A percentile compares a stretch with the other conserved stretches of the same genome.
phyloP scores from a whole-genome alignment of 1,284 basidiomycete genomes.

The Albatrellus sp. region DNA sequence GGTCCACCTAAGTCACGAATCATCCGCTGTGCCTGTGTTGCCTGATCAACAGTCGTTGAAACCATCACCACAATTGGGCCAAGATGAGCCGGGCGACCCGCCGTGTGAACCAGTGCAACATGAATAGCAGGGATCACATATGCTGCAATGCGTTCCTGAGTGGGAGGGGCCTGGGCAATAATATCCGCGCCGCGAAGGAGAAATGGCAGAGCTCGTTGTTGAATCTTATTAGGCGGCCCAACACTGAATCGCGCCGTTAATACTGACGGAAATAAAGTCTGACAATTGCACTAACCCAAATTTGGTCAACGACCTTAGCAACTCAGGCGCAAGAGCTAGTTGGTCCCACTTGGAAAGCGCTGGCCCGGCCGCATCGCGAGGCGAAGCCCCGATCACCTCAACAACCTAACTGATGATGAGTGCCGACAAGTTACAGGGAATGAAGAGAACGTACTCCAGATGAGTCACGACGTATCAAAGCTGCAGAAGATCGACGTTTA shows the following conservation, averaged over 20 bases:
- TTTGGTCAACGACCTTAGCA: slow-evolving; percentile 81
- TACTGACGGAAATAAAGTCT: slow-evolving; percentile 1
- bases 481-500: slow-evolving; percentile 66
- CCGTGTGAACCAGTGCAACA: slow-evolving; percentile 57
- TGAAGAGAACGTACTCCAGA: slow-evolving; percentile 39
- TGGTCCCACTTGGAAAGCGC: slow-evolving; percentile 96
- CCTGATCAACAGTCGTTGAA: slow-evolving; percentile 96
- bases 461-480: slow-evolving; percentile 62
- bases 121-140: slow-evolving; percentile 93
- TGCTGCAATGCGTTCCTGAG: slow-evolving; percentile 94
- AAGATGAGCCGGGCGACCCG: slow-evolving; percentile 40
- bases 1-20: slow-evolving; percentile 88
- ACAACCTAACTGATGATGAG: slow-evolving; percentile 35
- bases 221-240: slow-evolving; percentile 97
- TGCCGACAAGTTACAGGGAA: slow-evolving; percentile 23
- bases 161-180: slow-evolving; percentile 96
- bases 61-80: slow-evolving; percentile 88
- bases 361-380: slow-evolving; percentile 63
- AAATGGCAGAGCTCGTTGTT: slow-evolving; percentile 92
- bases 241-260: slow-evolving; percentile 40
- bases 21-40: slow-evolving; percentile 96
- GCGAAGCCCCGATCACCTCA: slow-evolving; percentile 34
- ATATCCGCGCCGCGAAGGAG: slow-evolving; percentile 90
- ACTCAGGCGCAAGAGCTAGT: slow-evolving; percentile 73
- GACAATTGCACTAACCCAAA: slow-evolving; percentile 61